Evolutionary conservation across 2,329 filamentous ascomycete genomes (phyloP), one percentile per base, ranked within the genome.

Genomic region (Penicillium sp.): DNA sequence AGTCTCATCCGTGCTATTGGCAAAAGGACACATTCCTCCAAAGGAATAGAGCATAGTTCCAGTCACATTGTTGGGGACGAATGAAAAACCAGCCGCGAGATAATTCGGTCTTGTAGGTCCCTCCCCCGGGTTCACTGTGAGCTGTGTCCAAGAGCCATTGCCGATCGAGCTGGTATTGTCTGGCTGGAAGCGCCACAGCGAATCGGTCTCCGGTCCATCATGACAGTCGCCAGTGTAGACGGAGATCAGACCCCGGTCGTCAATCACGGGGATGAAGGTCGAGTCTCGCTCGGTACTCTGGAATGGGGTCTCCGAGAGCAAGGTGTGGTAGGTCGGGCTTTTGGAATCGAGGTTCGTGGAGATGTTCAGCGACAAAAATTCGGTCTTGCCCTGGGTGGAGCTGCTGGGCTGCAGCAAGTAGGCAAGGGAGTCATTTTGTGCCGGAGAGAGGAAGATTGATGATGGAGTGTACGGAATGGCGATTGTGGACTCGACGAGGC

Each of bases 11-110:
- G 79, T 75, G n/a, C 75, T 72, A 7, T 75, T 75, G 2, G 71
- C 68, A 28, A 73, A 76, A 4, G 89, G 89, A 70, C 94, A 98
- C 92, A 97, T 96, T 67, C 94, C 94, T 38, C 93, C 94, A 76
- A 96, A 97, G 6, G 89, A 80, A 72, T 93, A 96, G 46, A 77
- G 65, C 42, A 72, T 65, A 57, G 62, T 67, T 83, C 85, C 40
- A 81, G 82, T 51, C 86, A 79, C 38, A 81, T 84, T 35, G 82
- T 83, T 22, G 11, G 70, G 57, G 14, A 91, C 89, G 73, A 93
- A 96, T 26, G 87, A 82, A 55, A 95, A 81, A 14, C 86, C 85
- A 8, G 79, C 79, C 2, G 83, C 82, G 28, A 90, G 79, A 63
- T 83, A 88, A 59, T 85, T 88, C 69, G 83, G 79, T 25, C 81